Conservation (phyloP, 2,329 filamentous ascomycete genomes). For the Aurifilum marmelostoma region DNA sequence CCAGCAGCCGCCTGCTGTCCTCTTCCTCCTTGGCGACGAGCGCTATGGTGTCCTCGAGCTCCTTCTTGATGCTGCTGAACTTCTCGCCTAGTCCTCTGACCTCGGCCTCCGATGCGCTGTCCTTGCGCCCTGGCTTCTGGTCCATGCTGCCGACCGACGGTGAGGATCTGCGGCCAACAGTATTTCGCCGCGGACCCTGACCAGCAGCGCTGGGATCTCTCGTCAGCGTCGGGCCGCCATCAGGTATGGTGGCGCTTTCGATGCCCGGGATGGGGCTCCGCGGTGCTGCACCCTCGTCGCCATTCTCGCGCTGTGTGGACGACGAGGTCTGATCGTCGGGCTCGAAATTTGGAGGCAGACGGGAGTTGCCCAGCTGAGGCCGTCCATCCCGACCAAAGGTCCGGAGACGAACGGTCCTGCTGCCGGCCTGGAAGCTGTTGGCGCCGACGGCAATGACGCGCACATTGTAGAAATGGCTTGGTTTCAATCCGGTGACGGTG, state of each 20-base stretch:
- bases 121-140: conserved; percentile 50
- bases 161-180: conserved; percentile 75
- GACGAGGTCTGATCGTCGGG: conserved; percentile 52
- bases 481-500: conserved; percentile 83
- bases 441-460: conserved; percentile 89
- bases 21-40: conserved; percentile 73
- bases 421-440: conserved; percentile 91
- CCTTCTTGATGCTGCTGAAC: conserved; percentile 77
- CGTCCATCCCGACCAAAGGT: conserved; percentile 71
- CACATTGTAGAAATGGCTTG: conserved; percentile 89
- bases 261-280: conserved; percentile 58
- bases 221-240: conserved; percentile 61
- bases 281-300: conserved; percentile 53
- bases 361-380: conserved; percentile 60
- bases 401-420: conserved; percentile 79
- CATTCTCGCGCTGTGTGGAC: conserved; percentile 45
- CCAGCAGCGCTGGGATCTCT: conserved; percentile 63
- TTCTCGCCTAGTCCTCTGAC: conserved; percentile 79
- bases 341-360: conserved; percentile 59
- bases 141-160: conserved; percentile 67
- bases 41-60: conserved; percentile 77
- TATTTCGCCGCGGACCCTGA: conserved; percentile 59
- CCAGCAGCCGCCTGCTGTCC: conserved; percentile 67
- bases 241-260: conserved; percentile 65
- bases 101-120: conserved; percentile 60